Evolutionary conservation across 2,329 filamentous ascomycete species (phyloP).

Genomic region (Dothiorella sarmentorum): DNA sequence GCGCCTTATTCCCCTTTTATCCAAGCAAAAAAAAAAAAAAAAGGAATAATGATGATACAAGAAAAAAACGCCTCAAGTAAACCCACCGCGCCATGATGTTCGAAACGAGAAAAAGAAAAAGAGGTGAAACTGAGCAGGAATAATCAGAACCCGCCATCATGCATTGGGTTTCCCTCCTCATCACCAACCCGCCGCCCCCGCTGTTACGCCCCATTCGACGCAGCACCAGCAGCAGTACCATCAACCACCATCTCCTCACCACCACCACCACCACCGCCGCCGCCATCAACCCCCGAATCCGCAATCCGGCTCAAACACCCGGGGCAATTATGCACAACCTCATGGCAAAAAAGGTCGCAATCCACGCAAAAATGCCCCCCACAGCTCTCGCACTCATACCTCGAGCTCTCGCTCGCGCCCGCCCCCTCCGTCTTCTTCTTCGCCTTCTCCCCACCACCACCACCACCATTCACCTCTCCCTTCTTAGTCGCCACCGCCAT

Average conservation of each 20-base stretch:
- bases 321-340: conserved; percentile 92
- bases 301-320: conserved; percentile 62
- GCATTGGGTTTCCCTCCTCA: no score
- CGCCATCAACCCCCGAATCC: neutral
- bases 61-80: no score
- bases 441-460: conserved; percentile 25
- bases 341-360: conserved; percentile 92
- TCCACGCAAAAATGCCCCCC: conserved; percentile 93
- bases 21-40: no score
- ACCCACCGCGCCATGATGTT: no score
- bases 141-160: no score
- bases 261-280: neutral
- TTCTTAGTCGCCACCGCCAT: neutral
- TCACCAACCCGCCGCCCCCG: no score
- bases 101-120: no score
- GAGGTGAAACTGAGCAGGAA: no score
- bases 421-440: conserved; percentile 46
- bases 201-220: neutral
- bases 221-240: neutral
- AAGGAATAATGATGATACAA: no score
- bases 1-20: no score
- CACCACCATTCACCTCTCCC: conserved; percentile 15
- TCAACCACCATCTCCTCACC: neutral
- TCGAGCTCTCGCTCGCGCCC: conserved; percentile 76
- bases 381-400: conserved; percentile 89